phyloP scores from a whole-genome alignment of 1,139 yeast genomes.

The Kodamaea anthophila region DNA sequence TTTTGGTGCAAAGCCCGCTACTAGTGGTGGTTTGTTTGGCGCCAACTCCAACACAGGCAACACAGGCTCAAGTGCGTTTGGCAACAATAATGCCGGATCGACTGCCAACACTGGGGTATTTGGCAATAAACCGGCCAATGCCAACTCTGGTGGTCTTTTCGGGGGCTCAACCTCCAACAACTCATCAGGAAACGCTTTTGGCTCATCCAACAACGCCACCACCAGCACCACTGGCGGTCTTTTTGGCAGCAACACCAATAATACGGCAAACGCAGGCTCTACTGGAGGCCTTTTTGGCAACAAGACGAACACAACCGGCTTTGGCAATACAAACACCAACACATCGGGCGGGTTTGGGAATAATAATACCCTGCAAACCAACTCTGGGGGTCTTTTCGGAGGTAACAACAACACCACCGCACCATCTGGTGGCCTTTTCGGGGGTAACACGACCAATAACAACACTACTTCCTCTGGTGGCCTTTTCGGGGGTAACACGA shows the following conservation, averaged over 20 bases:
- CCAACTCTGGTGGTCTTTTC: slow-evolving; percentile 5
- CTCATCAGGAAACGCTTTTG: slow-evolving; percentile 1
- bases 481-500: slow-evolving; percentile 5
- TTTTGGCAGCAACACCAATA: slow-evolving; percentile 3
- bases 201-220: slow-evolving; percentile 2
- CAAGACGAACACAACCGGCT: not conserved
- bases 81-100: not conserved
- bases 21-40: slow-evolving; percentile 7
- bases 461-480: slow-evolving; percentile 2
- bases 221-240: slow-evolving; percentile 4
- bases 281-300: slow-evolving; percentile 2
- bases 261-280: not conserved
- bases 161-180: slow-evolving; percentile 5
- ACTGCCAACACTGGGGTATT: not conserved
- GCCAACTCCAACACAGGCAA: too few species aligned
- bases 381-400: slow-evolving; percentile 3
- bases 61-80: too few species aligned
- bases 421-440: slow-evolving; percentile 4
- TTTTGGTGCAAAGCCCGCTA: too few species aligned
- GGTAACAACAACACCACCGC: slow-evolving; percentile 2
- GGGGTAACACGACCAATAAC: slow-evolving; percentile 2
- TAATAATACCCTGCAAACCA: too few species aligned
- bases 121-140: not conserved
- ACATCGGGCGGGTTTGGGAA: slow-evolving; percentile 1
- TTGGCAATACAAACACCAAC: slow-evolving; percentile 1